A percentile compares a stretch with the other conserved stretches of the same genome.
phyloP scores from a whole-genome alignment of 2,329 filamentous ascomycete genomes.

The Ophiocordyceps robertsii region DNA sequence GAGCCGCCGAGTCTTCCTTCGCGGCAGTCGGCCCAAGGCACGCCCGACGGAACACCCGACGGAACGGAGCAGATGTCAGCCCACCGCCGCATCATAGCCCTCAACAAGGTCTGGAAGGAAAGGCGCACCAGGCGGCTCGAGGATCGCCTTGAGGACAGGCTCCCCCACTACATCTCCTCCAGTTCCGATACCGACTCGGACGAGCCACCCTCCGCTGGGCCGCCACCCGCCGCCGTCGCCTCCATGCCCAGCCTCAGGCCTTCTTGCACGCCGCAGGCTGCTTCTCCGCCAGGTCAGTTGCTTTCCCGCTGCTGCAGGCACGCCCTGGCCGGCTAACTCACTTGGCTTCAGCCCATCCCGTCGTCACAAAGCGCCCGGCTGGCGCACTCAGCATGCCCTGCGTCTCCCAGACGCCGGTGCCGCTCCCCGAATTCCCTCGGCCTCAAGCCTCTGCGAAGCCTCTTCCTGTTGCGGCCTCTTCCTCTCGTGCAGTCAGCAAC shows the following conservation, averaged over 20 bases:
- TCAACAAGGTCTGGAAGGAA: slow-evolving; percentile 17
- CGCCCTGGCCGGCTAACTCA: not conserved
- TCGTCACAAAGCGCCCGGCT: not conserved
- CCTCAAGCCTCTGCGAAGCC: not conserved
- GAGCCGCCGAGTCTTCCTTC: not conserved
- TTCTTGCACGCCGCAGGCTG: not conserved
- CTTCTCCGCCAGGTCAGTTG: no score
- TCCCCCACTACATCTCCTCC: not conserved
- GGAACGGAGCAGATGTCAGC: slow-evolving; percentile 2
- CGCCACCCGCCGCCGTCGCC: not conserved
- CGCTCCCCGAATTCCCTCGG: slow-evolving; percentile 2
- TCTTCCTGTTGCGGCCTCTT: not conserved
- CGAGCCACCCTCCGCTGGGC: not conserved
- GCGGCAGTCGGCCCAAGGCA: not conserved
- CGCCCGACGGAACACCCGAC: not conserved
- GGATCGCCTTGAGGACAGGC: not conserved
- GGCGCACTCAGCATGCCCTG: not conserved
- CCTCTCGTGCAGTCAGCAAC: not conserved
- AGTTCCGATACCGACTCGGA: not conserved
- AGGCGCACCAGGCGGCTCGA: slow-evolving; percentile 1
- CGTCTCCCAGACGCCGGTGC: slow-evolving; percentile 2
- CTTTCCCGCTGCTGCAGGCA: not conserved
- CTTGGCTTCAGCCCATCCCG: not conserved
- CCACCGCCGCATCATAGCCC: slow-evolving; percentile 11
- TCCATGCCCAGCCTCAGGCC: not conserved